Evolutionary conservation across 192 early-diverging fungal genomes (phyloP), one percentile per base, ranked within the genome.

Genomic region (Coemansia sp.): DNA sequence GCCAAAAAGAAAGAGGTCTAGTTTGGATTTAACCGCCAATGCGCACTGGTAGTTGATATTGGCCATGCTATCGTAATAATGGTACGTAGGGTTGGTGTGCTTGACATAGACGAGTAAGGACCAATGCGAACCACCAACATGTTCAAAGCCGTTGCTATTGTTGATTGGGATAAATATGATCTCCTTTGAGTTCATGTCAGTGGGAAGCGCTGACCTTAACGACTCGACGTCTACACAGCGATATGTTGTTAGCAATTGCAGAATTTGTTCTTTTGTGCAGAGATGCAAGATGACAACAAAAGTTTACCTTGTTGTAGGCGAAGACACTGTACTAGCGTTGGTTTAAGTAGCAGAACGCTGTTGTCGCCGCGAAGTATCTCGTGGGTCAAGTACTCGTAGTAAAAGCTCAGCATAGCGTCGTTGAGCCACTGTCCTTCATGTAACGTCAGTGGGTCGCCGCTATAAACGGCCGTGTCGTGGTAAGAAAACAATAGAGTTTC

Each of bases 41-140:
- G 81, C 81, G 16, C 46, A 44, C 10, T 64, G n/a, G 49, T 76
- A 79, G 57, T 84, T 84, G 13, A 53, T 33, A 52, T 76, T 79
- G 33, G 81, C 81, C 62, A 72, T 64, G 46, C 81, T 84, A 68
- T 84, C 81, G 63, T 69, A 84, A 66, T 84, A 84, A 41, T 84
- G 81, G 63, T 75, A 84, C 40, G 47, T 38, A 6, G 66, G 53
- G 1, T 40, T 44, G 50, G 5, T 16, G 5, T 63, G 34, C 1
- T 24, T 38, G 18, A n/a, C 34, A 8, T 38, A 61, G 0, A 61
- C 34, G 8, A 61, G 58, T 18, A 61, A 18, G n/a, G 58, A 61
- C 58, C 58, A 61, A 18, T 61, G 40, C 22, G 72, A 58, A 0
- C 50, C 61, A 39, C 58, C 34, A 39, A 43, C 47, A 10, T 50